A percentile compares a stretch with the other conserved stretches of the same genome.
phyloP scores from a whole-genome alignment of 1,284 basidiomycete species.

The Neolentinus lepideus region DNA sequence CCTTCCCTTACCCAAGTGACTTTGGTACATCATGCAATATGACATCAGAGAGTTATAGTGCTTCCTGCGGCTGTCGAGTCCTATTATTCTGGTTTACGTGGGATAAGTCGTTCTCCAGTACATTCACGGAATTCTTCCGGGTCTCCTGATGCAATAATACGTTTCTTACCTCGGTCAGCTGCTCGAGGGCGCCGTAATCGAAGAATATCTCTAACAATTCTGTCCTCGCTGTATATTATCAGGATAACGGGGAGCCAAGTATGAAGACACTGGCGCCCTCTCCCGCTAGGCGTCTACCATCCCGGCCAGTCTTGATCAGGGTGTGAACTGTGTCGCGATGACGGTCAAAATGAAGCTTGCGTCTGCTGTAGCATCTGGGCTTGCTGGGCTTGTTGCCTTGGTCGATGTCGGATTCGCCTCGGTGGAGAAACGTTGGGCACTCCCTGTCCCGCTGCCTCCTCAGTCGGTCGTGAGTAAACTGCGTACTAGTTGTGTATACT shows the following conservation, averaged over 20 bases:
- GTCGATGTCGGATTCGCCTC: background rate
- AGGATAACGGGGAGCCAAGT: background rate
- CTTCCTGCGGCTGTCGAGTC: background rate
- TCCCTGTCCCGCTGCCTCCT: slow-evolving; percentile 2
- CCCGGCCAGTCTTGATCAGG: background rate
- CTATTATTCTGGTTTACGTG: background rate
- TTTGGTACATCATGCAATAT: background rate
- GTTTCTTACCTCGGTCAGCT: background rate
- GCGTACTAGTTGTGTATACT: background rate
- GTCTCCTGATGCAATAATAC: background rate
- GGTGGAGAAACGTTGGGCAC: background rate
- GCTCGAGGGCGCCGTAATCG: background rate
- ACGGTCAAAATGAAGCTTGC: background rate
- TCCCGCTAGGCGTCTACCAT: background rate
- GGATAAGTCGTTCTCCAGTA: background rate
- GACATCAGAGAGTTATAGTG: background rate
- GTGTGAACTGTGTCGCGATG: background rate
- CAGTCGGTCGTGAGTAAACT: slow-evolving; percentile 8
- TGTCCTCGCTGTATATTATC: background rate
- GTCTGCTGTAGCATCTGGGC: background rate
- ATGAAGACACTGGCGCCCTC: background rate
- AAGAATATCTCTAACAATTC: background rate
- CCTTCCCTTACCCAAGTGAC: too few relatives aligned
- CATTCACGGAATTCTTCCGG: background rate
- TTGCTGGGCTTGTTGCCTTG: background rate